Evolutionary conservation across 345 rosid species (phyloP), one percentile per base, ranked within the genome.

Genomic region (Erucastrum elatum): DNA sequence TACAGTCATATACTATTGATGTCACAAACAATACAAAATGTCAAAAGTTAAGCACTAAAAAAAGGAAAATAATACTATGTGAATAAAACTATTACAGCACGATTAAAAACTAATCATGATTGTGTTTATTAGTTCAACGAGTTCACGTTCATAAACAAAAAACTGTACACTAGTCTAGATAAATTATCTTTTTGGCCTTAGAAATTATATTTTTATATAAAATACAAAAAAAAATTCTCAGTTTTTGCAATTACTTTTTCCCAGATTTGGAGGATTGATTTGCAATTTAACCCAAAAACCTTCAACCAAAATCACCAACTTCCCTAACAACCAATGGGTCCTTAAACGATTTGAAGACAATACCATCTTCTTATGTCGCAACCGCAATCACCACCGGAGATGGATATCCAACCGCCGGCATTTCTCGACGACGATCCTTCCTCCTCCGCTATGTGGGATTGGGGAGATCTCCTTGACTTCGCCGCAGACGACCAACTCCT

Each of bases 381-480:
- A 64, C 16, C 83, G 8, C 78, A 63, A 3, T 0, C 76, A 1
- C 4, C 83, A 7, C 68, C 83, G 64, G 78, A 81, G 66, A 84
- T 84, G 88, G 90, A 88, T 25, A 31, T 66, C 13, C 87, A 87
- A 34, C 77, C 83, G 13, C 74, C 84, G 4, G 74, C 85, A 31
- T 17, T 71, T 67, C n/a, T 68, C 33, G 68, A 51, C 67, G 91
- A 78, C 37, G 91, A 80, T 21, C 88, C 85, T 53, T 75, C 88
- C n/a, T 75, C 88, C n/a, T 78, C 92, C 62, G 60, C 91, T 58
- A 75, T 82, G 34, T 92, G 95, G 96, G 98, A 92, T 83, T 91
- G 92, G 92, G 87, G 82, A 68, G 93, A 94, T 80, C 88, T 92
- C 72, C 89, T 94, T 5, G 91, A 90, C 84, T 90, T 91, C 82